Evolutionary conservation across 75 land plant species (phyloP), one percentile per base, ranked within the genome.

Genomic region (Cunninghamia lanceolata): DNA sequence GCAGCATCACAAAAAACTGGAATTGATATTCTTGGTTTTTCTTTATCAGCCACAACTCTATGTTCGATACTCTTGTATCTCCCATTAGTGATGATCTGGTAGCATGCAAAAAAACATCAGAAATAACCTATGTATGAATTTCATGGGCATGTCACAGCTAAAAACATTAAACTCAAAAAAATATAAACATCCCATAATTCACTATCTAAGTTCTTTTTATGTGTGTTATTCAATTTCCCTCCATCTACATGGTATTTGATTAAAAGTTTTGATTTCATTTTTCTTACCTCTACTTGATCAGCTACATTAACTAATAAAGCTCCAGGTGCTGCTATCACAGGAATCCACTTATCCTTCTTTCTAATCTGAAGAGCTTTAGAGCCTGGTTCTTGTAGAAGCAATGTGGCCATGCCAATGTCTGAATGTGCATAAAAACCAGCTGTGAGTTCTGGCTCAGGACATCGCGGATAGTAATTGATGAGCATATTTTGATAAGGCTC

Each of bases 241-340:
- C 46, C 46, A 43, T 43, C 46, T 7, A 43, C 8, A 6, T 0
- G 8, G 46, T 43, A 43, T 43, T 47, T 47, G 53, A 50, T 50
- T 50, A 13, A 50, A 50, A 50, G 2, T 14, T 14, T 2, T 50
- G 11, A 50, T 1, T 50, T 50, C 53, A 15, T 13, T 3, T 50
- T 14, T 50, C 14, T 75, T 46, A 93, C 94, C 95, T 93, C 90
- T 73, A 90, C 83, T 74, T 90, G 93, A 89, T 93, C 95, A 2
- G 90, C 95, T 28, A 93, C 84, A 56, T 93, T 93, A 88, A 93
- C 89, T 4, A 93, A 86, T 40, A 93, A 71, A 8, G 94, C 92
- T 85, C 91, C 88, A 0, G 86, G 89, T 35, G 82, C 86, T 11
- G 93, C 92, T n/a, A 89, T 87, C 15, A 94, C 92, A 6, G 95